A percentile compares a stretch with the other conserved stretches of the same genome.
Evolutionary conservation across 208 protist species (phyloP).

Genomic region (Herpetomonas samuelpessoai): DNA sequence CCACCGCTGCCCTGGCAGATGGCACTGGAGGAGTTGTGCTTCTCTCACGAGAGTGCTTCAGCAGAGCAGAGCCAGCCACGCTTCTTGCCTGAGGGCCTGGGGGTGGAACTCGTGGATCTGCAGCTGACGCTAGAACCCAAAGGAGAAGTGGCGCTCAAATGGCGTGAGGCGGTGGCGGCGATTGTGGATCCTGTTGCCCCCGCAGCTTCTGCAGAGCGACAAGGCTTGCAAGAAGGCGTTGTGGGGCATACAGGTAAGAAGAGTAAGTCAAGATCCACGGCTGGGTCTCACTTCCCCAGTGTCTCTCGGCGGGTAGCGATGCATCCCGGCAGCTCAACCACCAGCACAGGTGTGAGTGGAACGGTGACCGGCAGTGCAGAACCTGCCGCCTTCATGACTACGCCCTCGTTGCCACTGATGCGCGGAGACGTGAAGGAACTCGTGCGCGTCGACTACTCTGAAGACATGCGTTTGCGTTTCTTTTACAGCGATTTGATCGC

Average conservation of each 20-base stretch:
- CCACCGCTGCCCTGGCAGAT: too few species aligned
- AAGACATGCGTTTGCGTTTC: slow-evolving; percentile 19
- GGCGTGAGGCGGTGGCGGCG: slow-evolving; percentile 27
- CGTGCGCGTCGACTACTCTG: slow-evolving; percentile 30
- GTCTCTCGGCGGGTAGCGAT: too few species aligned
- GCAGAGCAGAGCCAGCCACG: slow-evolving; percentile 12
- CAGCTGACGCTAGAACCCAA: slow-evolving; percentile 19
- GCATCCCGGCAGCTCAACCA: too few species aligned
- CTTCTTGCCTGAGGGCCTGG: slow-evolving; percentile 27
- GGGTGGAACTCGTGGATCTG: slow-evolving; percentile 24
- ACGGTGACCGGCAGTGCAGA: too few species aligned
- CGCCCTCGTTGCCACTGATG: too few species aligned
- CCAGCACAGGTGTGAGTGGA: too few species aligned
- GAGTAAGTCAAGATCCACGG: too few species aligned
- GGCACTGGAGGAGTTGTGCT: background rate
- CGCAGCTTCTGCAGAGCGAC: background rate
- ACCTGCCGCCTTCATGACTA: background rate
- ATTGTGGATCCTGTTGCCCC: slow-evolving; percentile 23
- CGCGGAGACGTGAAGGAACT: slow-evolving; percentile 14
- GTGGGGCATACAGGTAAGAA: too few species aligned
- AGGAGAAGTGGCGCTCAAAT: slow-evolving; percentile 16
- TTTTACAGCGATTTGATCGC: background rate
- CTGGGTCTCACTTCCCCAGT: too few species aligned
- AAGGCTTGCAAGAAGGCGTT: background rate
- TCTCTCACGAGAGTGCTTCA: background rate